These are phyloP conservation scores for Musa schizocarpa DNA, from an alignment of 176 grass and related monocot genomes.

Conservation along the genomic window DNA sequence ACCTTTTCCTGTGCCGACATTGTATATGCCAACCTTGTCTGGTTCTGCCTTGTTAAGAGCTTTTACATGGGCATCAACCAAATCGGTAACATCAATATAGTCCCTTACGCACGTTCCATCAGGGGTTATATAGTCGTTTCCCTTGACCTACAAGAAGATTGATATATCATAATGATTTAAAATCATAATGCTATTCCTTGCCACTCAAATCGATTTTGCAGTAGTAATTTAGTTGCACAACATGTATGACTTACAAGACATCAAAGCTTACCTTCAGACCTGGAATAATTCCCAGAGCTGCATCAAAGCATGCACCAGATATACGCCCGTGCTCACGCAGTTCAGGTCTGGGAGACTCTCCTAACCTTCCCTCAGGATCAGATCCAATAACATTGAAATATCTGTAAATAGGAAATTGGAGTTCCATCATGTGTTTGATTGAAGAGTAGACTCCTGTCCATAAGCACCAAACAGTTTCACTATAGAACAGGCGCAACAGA, in stretches of 20 bases:
- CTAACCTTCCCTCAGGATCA: constrained; percentile 74
- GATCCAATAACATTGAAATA: constrained; percentile 99
- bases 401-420: constrained; percentile 20
- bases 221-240: too few species aligned
- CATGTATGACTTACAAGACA: background rate
- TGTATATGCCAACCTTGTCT: constrained; percentile 84
- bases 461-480: too few species aligned
- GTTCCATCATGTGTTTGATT: background rate
- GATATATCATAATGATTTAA: background rate
- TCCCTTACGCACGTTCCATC: constrained; percentile 85
- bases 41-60: constrained; percentile 72
- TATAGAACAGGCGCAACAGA: background rate
- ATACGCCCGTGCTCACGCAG: constrained; percentile 76
- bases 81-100: constrained; percentile 93
- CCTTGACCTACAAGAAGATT: constrained; percentile 53
- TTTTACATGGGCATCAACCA: constrained; percentile 84
- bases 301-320: constrained; percentile 92
- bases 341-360: constrained; percentile 78
- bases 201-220: too few species aligned
- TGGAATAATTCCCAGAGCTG: constrained; percentile 71
- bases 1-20: constrained; percentile 96
- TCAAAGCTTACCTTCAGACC: constrained; percentile 54
- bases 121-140: constrained; percentile 69
- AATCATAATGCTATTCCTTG: background rate
- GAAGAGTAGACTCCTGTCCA: too few species aligned